phyloP scores from a whole-genome alignment of 768 basidiomycete genomes.

The Rubroboletus satanas region DNA sequence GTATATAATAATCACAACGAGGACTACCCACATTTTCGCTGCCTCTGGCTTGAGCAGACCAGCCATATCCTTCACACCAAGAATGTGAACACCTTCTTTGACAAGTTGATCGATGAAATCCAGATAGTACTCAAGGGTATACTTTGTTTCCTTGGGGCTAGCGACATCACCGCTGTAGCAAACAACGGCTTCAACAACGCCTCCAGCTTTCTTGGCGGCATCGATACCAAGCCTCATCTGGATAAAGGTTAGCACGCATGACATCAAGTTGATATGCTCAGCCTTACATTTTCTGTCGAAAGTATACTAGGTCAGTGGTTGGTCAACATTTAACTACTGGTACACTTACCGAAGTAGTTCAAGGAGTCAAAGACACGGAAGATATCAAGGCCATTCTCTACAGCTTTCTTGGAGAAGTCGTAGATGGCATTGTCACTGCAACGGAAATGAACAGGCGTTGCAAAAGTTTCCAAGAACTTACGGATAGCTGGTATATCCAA shows the following conservation, averaged over 20 bases:
- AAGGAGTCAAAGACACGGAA: conserved; percentile 99
- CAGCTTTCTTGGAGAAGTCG: conserved; percentile 98
- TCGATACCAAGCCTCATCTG: conserved; percentile 98
- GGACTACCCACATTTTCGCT: conserved; percentile 69
- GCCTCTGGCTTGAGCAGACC: conserved; percentile 94
- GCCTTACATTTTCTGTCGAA: conserved; percentile 62
- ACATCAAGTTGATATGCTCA: background rate
- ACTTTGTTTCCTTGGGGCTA: conserved; percentile 91
- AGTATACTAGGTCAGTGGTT: conserved; percentile 4
- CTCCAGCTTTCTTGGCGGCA: conserved; percentile 98
- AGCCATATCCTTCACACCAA: conserved; percentile 99
- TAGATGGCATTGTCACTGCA: conserved; percentile 95
- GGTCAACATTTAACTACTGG: background rate
- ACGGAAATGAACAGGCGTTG: conserved; percentile 6
- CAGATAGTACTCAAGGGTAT: conserved; percentile 96
- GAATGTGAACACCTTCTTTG: conserved; percentile 90
- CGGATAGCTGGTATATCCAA: conserved; percentile 99
- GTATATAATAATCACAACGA: background rate
- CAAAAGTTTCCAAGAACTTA: conserved; percentile 35
- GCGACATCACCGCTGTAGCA: conserved; percentile 99
- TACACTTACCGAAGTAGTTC: conserved; percentile 87
- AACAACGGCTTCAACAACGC: conserved; percentile 94
- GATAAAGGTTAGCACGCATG: conserved; percentile 14
- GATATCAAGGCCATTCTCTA: conserved; percentile 99
- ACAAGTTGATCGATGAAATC: conserved; percentile 94